Evolutionary conservation across 2,329 filamentous ascomycete species (phyloP).

Genomic region (Penicillium psychrosexuale): DNA sequence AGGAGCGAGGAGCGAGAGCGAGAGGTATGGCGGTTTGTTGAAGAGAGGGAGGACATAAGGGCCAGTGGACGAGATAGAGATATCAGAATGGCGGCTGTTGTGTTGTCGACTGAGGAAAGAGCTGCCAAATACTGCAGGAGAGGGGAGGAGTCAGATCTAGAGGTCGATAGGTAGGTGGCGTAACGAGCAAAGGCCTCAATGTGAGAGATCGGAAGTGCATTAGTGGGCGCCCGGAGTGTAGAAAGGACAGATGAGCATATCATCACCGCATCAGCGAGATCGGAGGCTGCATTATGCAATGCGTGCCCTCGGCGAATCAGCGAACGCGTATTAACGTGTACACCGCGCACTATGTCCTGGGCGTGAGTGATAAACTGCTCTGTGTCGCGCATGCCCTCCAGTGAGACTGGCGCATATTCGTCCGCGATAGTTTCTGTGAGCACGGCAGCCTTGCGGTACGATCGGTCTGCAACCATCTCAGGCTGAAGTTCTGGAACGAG

Average conservation of each 20-base stretch:
- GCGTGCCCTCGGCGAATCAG: constrained; percentile 76
- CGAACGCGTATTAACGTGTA: constrained; percentile 79
- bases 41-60: constrained; percentile 72
- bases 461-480: constrained; percentile 85
- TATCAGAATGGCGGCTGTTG: constrained; percentile 74
- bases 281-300: constrained; percentile 60
- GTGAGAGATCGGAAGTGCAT: constrained; percentile 67
- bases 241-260: constrained; percentile 48
- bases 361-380: constrained; percentile 91
- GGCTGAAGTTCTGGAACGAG: constrained; percentile 90
- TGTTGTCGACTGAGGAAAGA: constrained; percentile 76
- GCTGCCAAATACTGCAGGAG: constrained; percentile 69
- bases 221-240: constrained; percentile 48
- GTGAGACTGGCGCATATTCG: constrained; percentile 73
- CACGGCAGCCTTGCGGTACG: constrained; percentile 78
- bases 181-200: constrained; percentile 70
- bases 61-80: constrained; percentile 75
- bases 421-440: constrained; percentile 81
- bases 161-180: constrained; percentile 60
- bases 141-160: constrained; percentile 66
- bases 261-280: constrained; percentile 43
- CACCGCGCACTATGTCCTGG: constrained; percentile 78
- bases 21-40: constrained; percentile 71
- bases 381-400: constrained; percentile 75
- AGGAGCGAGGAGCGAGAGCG: constrained; percentile 72